Percentiles rank a stretch among this genome's conserved stretches.
Evolutionary conservation across 352 stramenopile genomes (phyloP).

Genomic region (Pseudoperonospora humuli): DNA sequence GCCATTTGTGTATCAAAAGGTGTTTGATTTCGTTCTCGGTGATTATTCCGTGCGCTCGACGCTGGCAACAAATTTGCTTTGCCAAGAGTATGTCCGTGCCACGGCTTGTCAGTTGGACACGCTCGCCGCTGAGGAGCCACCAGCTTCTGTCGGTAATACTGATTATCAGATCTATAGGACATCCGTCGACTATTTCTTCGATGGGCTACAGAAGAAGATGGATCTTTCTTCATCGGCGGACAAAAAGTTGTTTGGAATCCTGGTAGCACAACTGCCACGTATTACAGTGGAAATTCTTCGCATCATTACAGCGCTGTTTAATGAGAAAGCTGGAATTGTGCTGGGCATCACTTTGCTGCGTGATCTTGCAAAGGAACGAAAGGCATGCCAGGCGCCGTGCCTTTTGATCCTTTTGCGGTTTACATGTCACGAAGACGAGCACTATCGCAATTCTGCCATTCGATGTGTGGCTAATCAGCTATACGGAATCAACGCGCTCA

Average conservation of each 20-base stretch:
- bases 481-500: constrained; percentile 46
- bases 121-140: background rate
- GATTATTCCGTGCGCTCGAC: constrained; percentile 42
- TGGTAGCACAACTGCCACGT: constrained; percentile 49
- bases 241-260: constrained; percentile 58
- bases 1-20: constrained; percentile 53
- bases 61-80: constrained; percentile 45
- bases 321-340: constrained; percentile 48
- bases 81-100: constrained; percentile 56
- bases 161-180: constrained; percentile 34
- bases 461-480: constrained; percentile 76
- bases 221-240: constrained; percentile 51
- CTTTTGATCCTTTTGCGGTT: constrained; percentile 63
- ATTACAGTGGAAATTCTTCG: constrained; percentile 53
- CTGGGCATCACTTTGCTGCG: constrained; percentile 67
- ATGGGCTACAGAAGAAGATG: constrained; percentile 30
- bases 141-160: background rate
- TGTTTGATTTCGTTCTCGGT: constrained; percentile 60
- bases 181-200: constrained; percentile 48
- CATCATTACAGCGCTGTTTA: constrained; percentile 40
- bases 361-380: constrained; percentile 62
- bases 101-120: constrained; percentile 21
- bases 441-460: constrained; percentile 60
- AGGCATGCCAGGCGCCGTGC: constrained; percentile 38
- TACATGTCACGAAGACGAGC: constrained; percentile 57